Evolutionary conservation across 371 early-diverging fungal genomes (phyloP).

Genomic region (Thermomucor indicae-seudaticae): DNA sequence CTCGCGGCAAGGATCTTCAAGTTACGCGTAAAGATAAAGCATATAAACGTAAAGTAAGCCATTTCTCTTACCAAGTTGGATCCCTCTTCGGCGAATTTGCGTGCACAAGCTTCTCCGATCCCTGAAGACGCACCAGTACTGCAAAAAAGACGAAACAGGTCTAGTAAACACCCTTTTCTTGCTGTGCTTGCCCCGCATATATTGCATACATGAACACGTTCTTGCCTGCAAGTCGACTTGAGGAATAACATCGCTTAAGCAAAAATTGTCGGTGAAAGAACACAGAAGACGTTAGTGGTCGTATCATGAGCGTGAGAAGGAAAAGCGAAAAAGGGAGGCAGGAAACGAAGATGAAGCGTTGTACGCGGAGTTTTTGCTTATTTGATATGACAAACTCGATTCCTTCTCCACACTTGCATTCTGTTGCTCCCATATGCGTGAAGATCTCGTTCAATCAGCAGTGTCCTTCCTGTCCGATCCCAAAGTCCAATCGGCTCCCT

Average conservation of each 20-base stretch:
- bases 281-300: not conserved
- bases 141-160: constrained; percentile 1
- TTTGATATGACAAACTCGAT: no score
- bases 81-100: constrained; percentile 79
- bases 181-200: not conserved
- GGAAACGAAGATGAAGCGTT: not conserved
- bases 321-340: not conserved
- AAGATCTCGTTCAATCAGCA: constrained; percentile 83
- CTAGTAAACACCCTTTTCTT: not conserved
- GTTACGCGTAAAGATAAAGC: not conserved
- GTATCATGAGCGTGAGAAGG: not conserved
- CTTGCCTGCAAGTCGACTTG: constrained; percentile 6
- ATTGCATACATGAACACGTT: constrained; percentile 11
- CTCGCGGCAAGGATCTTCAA: constrained; percentile 73
- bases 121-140: constrained; percentile 90
- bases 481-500: constrained; percentile 82
- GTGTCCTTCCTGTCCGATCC: constrained; percentile 92
- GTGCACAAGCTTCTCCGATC: constrained; percentile 84
- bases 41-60: not conserved
- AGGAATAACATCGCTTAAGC: constrained; percentile 4
- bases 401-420: not conserved
- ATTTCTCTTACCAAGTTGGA: constrained; percentile 58
- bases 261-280: not conserved
- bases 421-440: constrained; percentile 41
- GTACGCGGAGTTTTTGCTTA: no score